Evolutionary conservation across 2,329 filamentous ascomycete genomes (phyloP).

Genomic region (Colletotrichum sublineola): DNA sequence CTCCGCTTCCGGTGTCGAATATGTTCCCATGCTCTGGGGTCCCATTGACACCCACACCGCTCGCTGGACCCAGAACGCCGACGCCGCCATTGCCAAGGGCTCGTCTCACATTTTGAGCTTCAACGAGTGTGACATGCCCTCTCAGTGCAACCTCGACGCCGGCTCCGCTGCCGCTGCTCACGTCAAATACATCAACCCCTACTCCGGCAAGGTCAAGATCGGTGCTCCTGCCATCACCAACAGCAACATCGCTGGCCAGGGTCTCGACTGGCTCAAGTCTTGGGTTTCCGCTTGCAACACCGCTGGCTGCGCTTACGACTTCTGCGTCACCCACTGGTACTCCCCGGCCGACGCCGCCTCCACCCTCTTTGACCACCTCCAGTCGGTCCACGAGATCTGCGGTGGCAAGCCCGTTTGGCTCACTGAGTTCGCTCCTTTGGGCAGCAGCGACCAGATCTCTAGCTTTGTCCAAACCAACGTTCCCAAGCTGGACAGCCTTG

Average conservation of each 20-base stretch:
- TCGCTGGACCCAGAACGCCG: constrained; percentile 65
- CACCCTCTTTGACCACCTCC: constrained; percentile 68
- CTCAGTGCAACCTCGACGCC: constrained; percentile 72
- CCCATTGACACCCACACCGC: constrained; percentile 57
- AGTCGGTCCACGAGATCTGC: constrained; percentile 60
- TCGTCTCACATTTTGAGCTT: constrained; percentile 72
- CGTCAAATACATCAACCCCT: constrained; percentile 68
- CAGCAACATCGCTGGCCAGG: constrained; percentile 63
- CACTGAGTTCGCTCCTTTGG: constrained; percentile 73
- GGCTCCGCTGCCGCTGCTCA: constrained; percentile 65
- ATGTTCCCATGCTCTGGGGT: constrained; percentile 78
- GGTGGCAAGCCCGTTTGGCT: constrained; percentile 69
- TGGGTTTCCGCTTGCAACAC: constrained; percentile 66
- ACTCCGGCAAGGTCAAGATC: constrained; percentile 65
- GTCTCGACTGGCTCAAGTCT: constrained; percentile 67
- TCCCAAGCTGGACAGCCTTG: constrained; percentile 61
- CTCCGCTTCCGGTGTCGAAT: constrained; percentile 62
- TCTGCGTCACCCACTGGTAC: constrained; percentile 76
- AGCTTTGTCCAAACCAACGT: constrained; percentile 65
- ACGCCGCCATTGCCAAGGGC: constrained; percentile 66
- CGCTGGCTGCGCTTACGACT: constrained; percentile 67
- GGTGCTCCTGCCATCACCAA: constrained; percentile 74
- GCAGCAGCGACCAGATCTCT: constrained; percentile 57
- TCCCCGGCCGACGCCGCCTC: constrained; percentile 60
- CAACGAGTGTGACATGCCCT: constrained; percentile 77